Percentiles rank a stretch among this genome's conserved stretches.
Conservation (phyloP, 2,329 filamentous ascomycete genomes). For the Graphiopsis chlorocephala region DNA sequence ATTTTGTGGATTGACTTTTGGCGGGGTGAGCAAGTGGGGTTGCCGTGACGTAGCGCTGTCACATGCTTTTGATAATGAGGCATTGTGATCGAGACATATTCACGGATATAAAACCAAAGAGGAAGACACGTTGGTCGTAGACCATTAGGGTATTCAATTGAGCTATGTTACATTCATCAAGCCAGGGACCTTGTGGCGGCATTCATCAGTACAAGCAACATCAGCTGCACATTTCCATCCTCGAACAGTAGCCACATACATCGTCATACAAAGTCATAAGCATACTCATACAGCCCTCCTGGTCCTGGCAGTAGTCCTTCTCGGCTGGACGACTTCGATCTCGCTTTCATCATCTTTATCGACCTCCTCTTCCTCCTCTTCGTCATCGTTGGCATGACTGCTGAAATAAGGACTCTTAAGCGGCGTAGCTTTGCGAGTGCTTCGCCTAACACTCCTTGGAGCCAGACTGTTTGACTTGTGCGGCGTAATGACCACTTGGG, state of each 20-base stretch:
- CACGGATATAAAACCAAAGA: no score
- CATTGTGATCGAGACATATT: not conserved
- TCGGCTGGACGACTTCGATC: conserved; percentile 30
- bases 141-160: not conserved
- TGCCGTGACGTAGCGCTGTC: not conserved
- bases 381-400: conserved; percentile 16
- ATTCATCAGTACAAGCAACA: not conserved
- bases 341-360: conserved; percentile 24
- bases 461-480: conserved; percentile 15
- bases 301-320: conserved; percentile 32
- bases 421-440: conserved; percentile 27
- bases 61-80: not conserved
- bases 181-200: not conserved
- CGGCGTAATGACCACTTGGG: conserved; percentile 26
- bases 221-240: not conserved
- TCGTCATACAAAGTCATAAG: not conserved
- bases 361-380: conserved; percentile 20
- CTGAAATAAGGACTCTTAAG: conserved; percentile 32
- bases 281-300: conserved; percentile 18
- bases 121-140: not conserved
- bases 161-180: not conserved
- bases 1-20: conserved; percentile 5
- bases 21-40: not conserved
- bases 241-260: not conserved
- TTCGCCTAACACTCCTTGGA: not conserved